Conservation (phyloP, 2,329 filamentous ascomycete species). For the Penicillium polonicum region DNA sequence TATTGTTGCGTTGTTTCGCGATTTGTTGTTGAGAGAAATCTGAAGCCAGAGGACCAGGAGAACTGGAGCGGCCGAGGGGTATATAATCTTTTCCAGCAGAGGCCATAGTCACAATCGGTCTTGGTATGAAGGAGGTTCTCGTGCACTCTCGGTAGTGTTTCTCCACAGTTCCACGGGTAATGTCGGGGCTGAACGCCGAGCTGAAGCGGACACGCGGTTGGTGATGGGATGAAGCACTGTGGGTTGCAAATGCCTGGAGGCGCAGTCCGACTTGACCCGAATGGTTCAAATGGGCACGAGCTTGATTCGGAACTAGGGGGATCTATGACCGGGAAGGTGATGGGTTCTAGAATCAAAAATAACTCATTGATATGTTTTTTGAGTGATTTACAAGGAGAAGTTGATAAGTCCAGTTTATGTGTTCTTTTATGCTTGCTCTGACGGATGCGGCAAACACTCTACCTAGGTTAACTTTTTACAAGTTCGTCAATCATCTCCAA, state of each 20-base stretch:
- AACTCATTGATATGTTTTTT: neutral
- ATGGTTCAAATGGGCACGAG: conserved; percentile 22
- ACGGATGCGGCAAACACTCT: conserved; percentile 3
- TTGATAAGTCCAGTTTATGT: neutral
- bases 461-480: neutral
- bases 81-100: conserved; percentile 45
- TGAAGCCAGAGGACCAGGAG: conserved; percentile 50
- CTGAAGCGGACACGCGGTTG: conserved; percentile 22
- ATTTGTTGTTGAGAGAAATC: conserved; percentile 60
- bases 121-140: conserved; percentile 27
- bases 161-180: conserved; percentile 44
- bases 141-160: conserved; percentile 29
- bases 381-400: neutral
- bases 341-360: conserved; percentile 5
- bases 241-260: conserved; percentile 26
- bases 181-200: conserved; percentile 36
- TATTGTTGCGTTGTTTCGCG: conserved; percentile 57
- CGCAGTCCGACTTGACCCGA: conserved; percentile 36
- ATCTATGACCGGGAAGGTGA: conserved; percentile 11
- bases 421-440: conserved; percentile 4
- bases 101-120: conserved; percentile 30
- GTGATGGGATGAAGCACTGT: conserved; percentile 24
- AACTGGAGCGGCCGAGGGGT: conserved; percentile 43
- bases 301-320: conserved; percentile 17
- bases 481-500: conserved; percentile 2